A percentile compares a stretch with the other conserved stretches of the same genome.
These are phyloP conservation scores for Ilex asprella DNA, from an alignment of 257 asterid species.

Conservation along the genomic window DNA sequence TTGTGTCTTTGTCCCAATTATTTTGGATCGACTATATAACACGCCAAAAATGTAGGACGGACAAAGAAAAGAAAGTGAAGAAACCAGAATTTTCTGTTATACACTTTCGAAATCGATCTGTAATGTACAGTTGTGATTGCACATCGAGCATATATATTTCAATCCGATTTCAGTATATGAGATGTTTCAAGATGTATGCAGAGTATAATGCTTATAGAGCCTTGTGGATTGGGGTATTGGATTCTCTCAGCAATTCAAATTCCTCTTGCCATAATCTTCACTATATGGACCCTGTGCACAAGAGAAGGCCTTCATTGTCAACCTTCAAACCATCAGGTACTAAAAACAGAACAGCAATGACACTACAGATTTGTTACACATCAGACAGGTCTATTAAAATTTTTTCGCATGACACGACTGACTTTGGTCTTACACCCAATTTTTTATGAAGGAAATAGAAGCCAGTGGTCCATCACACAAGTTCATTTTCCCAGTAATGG, in stretches of 20 bases:
- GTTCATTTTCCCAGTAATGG: constrained; percentile 66
- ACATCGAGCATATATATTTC: too few species aligned
- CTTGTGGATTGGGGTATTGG: constrained; percentile 87
- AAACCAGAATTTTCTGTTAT: too few species aligned
- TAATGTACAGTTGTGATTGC: too few species aligned
- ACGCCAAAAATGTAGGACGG: too few species aligned
- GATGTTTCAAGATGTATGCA: constrained; percentile 14
- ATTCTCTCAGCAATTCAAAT: constrained; percentile 60
- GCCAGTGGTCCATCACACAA: constrained; percentile 16
- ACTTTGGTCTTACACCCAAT: background rate
- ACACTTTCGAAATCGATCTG: too few species aligned
- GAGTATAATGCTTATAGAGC: constrained; percentile 57
- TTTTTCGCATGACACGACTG: background rate
- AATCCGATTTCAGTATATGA: too few species aligned
- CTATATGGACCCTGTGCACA: constrained; percentile 41
- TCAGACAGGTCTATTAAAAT: background rate
- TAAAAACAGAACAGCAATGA: background rate
- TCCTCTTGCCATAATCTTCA: constrained; percentile 63
- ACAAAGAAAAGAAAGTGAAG: too few species aligned
- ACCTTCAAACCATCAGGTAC: constrained; percentile 37
- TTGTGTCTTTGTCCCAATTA: too few species aligned
- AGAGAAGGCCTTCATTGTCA: constrained; percentile 14
- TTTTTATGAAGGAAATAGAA: constrained; percentile 36
- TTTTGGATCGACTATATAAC: too few species aligned
- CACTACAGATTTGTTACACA: background rate